phyloP scores from a whole-genome alignment of 140 eudicot species.

The Bidens hawaiensis region DNA sequence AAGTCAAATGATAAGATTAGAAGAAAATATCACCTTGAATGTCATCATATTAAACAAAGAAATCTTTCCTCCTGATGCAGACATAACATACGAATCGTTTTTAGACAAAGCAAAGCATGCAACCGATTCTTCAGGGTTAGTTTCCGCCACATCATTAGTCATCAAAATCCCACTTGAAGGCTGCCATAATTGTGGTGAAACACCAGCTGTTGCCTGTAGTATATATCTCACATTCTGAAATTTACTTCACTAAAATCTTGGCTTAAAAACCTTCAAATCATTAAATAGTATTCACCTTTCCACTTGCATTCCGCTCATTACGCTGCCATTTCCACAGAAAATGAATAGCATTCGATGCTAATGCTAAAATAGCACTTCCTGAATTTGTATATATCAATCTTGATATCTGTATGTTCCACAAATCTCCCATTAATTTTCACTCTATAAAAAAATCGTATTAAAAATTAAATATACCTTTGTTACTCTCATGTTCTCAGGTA shows the following conservation, averaged over 20 bases:
- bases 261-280: not conserved
- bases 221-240: not conserved
- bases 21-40: slow-evolving; percentile 56
- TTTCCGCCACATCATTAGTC: slow-evolving; percentile 69
- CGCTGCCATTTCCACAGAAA: slow-evolving; percentile 93
- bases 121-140: slow-evolving; percentile 79
- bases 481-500: slow-evolving; percentile 79
- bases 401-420: slow-evolving; percentile 52
- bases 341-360: slow-evolving; percentile 84
- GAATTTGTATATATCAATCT: slow-evolving; percentile 89
- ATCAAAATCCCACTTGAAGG: slow-evolving; percentile 87
- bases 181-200: slow-evolving; percentile 87
- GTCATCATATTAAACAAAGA: slow-evolving; percentile 97
- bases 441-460: not conserved
- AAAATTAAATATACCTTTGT: slow-evolving; percentile 48
- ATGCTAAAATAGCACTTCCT: slow-evolving; percentile 76
- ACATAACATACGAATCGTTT: slow-evolving; percentile 93
- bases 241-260: not conserved
- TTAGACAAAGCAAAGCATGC: slow-evolving; percentile 92
- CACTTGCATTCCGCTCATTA: slow-evolving; percentile 66
- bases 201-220: slow-evolving; percentile 75
- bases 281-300: slow-evolving; percentile 47
- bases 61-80: slow-evolving; percentile 95
- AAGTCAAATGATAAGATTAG: not conserved
- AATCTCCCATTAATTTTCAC: not conserved